phyloP scores from a whole-genome alignment of 2,329 filamentous ascomycete genomes.

The Zelopaecilomyces penicillatus region DNA sequence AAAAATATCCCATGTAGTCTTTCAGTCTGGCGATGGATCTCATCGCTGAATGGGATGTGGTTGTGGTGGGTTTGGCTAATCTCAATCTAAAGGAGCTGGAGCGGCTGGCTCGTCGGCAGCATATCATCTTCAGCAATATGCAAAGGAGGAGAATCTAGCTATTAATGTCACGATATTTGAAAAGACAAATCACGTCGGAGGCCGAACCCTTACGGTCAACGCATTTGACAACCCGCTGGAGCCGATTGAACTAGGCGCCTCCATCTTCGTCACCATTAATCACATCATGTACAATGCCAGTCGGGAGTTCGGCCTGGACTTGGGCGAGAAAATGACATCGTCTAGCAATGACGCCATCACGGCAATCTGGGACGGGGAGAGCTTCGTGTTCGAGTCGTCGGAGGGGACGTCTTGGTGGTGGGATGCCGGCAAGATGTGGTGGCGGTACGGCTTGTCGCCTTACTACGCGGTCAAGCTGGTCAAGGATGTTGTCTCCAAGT shows the following conservation, averaged over 20 bases:
- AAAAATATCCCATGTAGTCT: too few species aligned
- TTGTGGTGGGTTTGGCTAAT: background rate
- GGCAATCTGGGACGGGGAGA: conserved; percentile 75
- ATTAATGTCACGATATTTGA: conserved; percentile 87
- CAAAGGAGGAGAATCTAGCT: conserved; percentile 47
- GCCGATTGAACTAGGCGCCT: conserved; percentile 80
- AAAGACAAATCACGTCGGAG: conserved; percentile 66
- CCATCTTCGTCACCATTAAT: conserved; percentile 84
- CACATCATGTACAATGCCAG: conserved; percentile 70
- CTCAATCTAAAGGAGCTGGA: conserved; percentile 60
- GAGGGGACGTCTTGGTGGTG: conserved; percentile 62
- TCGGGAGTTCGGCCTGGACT: conserved; percentile 58
- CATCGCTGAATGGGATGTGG: too few species aligned
- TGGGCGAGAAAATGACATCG: conserved; percentile 33
- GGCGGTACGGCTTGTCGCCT: conserved; percentile 77
- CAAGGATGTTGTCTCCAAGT: conserved; percentile 60
- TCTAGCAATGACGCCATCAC: conserved; percentile 47
- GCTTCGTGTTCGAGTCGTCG: conserved; percentile 61
- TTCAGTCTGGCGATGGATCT: too few species aligned
- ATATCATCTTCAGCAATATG: conserved; percentile 70
- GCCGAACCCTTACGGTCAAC: conserved; percentile 77
- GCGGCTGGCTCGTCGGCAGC: conserved; percentile 81
- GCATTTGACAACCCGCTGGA: conserved; percentile 58
- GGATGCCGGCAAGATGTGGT: conserved; percentile 70
- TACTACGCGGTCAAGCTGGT: conserved; percentile 65